phyloP scores from a whole-genome alignment of 2,329 filamentous ascomycete species.

The Hymenoscyphus albidus region DNA sequence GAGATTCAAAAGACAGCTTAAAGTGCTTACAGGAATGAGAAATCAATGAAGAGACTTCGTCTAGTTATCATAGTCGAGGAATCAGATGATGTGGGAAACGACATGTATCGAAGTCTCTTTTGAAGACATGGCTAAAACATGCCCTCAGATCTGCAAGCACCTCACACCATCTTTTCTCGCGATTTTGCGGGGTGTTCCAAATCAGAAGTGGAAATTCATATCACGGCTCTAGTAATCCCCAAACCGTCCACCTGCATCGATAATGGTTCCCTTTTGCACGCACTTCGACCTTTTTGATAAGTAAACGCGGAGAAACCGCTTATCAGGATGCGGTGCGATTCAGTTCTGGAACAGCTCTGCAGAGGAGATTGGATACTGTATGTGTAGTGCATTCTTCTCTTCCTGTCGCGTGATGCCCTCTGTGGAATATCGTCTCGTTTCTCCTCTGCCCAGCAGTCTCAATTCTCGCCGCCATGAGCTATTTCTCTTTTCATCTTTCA shows the following conservation, averaged over 20 bases:
- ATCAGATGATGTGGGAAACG: background rate
- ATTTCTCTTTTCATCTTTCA: background rate
- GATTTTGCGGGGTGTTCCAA: background rate
- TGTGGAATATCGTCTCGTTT: background rate
- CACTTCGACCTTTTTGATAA: background rate
- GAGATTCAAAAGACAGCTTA: background rate
- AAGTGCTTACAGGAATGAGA: background rate
- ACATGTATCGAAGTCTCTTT: background rate
- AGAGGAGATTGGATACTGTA: too few relatives aligned
- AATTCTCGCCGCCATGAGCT: background rate
- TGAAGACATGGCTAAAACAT: background rate
- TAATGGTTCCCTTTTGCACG: background rate
- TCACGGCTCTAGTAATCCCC: background rate
- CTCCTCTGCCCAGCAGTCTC: background rate
- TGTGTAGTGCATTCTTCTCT: background rate
- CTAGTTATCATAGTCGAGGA: background rate
- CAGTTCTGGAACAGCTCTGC: too few relatives aligned
- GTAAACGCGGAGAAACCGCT: background rate
- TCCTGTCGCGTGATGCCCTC: background rate
- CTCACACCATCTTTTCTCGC: background rate
- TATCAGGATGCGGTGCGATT: background rate
- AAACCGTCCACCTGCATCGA: background rate
- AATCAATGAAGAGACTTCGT: background rate
- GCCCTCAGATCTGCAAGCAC: background rate
- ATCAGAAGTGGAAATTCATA: background rate